A percentile compares a stretch with the other conserved stretches of the same genome.
Conservation (phyloP, 495 filamentous ascomycete genomes). For the Rusavskia elegans region DNA sequence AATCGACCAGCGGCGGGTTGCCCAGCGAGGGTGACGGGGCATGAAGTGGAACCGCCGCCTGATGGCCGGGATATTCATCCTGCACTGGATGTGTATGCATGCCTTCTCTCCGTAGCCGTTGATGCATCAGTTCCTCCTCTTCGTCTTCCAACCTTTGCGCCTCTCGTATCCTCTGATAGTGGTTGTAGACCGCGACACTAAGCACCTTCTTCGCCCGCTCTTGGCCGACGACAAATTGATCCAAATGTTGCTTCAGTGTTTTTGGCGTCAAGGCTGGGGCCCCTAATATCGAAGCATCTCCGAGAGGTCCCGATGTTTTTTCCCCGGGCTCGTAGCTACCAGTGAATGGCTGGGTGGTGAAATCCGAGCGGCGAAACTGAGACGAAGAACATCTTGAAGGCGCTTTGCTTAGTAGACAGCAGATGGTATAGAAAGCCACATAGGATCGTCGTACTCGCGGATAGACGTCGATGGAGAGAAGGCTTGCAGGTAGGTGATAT, state of each 20-base stretch:
- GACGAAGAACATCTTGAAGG: constrained; percentile 19
- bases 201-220: constrained; percentile 91
- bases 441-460: constrained; percentile 23
- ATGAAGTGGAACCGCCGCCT: constrained; percentile 35
- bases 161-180: constrained; percentile 80
- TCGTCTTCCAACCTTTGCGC: constrained; percentile 61
- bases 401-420: constrained; percentile 19
- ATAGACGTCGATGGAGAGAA: not conserved
- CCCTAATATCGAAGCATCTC: constrained; percentile 41
- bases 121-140: constrained; percentile 43
- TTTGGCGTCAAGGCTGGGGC: constrained; percentile 64
- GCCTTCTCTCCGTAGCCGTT: constrained; percentile 32
- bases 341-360: constrained; percentile 50
- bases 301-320: constrained; percentile 41
- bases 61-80: constrained; percentile 75
- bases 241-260: constrained; percentile 75
- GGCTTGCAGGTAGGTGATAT: not conserved
- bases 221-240: constrained; percentile 93
- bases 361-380: constrained; percentile 48
- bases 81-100: constrained; percentile 35
- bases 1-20: constrained; percentile 32
- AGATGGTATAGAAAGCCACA: constrained; percentile 19
- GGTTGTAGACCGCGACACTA: constrained; percentile 89
- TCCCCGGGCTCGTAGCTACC: constrained; percentile 59
- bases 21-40: constrained; percentile 13